Evolutionary conservation across 2,329 filamentous ascomycete species (phyloP), one percentile per base, ranked within the genome.

Genomic region (Aspergillus uvarum): DNA sequence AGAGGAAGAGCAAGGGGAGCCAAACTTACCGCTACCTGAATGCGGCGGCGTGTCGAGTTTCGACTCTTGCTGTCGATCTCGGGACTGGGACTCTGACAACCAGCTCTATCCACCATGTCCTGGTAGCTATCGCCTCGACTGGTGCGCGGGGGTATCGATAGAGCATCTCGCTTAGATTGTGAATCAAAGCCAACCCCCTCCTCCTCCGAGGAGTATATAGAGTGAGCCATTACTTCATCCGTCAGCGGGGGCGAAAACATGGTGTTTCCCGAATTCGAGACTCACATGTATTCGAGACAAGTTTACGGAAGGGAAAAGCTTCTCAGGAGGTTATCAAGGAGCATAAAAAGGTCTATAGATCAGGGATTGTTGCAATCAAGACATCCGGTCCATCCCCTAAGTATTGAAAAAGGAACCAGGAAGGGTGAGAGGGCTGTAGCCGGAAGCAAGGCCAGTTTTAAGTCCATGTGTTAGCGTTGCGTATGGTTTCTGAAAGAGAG

Each of bases 1-100:
- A 11, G 47, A 8, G 47, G 11, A 31, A 14, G 24, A 19, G 22
- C 10, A 42, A 22, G 10, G 11, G 12, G n/a, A 16, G 32, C 14
- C 7, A 14, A 35, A 66, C 69, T 58, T 76, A 84, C 82, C 22
- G 82, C 82, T 50, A 84, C 80, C 42, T 77, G 80, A 54, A 85
- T 85, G 53, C 85, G 81, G 58, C 81, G 77, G 59, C 82, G 78
- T 24, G 77, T 68, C 11, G 68, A 70, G 31, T 73, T 75, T 59
- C 71, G 72, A 50, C 68, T 71, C 52, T 79, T 78, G 48, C 67
- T 69, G 16, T 80, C 77, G 47, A 70, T 59, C 19, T 74, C 70
- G 19, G 64, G 51, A n/a, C 60, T 62, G 19, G 67, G 63, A 52
- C 65, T 70, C 52, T 67, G 58, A 53, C 65, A 67, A 47, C 58